These are phyloP conservation scores for Saccharomycopsis fermentans DNA, from an alignment of 805 yeast genomes.

Conservation along the genomic window DNA sequence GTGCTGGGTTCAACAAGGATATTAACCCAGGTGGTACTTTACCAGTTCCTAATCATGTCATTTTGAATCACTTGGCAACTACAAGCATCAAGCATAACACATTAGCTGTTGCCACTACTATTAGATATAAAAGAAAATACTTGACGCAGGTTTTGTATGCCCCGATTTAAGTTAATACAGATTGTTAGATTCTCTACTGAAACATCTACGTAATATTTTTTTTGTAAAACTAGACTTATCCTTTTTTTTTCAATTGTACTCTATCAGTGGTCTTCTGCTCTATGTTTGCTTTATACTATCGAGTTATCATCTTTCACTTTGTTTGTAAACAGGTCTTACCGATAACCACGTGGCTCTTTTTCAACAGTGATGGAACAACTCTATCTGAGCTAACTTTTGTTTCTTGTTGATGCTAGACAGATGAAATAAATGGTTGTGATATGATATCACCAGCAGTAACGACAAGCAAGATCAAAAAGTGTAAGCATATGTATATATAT, in stretches of 20 bases:
- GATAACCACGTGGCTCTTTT: too few species aligned
- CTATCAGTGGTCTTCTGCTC: too few species aligned
- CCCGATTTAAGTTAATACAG: slow-evolving; percentile 35
- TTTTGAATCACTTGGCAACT: slow-evolving; percentile 88
- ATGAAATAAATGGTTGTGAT: neutral
- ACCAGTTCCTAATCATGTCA: slow-evolving; percentile 88
- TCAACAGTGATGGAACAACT: neutral
- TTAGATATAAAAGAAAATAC: slow-evolving; percentile 78
- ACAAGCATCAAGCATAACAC: slow-evolving; percentile 91
- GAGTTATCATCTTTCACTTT: too few species aligned
- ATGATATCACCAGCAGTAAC: too few species aligned
- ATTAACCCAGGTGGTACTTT: slow-evolving; percentile 18
- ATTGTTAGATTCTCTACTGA: too few species aligned
- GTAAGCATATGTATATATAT: too few species aligned
- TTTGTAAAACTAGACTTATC: too few species aligned
- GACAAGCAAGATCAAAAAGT: neutral
- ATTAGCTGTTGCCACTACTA: slow-evolving; percentile 84
- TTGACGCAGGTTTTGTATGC: slow-evolving; percentile 89
- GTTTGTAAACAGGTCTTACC: too few species aligned
- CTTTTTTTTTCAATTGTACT: too few species aligned
- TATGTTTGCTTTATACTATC: too few species aligned
- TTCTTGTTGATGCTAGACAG: neutral
- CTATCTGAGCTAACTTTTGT: neutral
- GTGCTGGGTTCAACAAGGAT: slow-evolving; percentile 17
- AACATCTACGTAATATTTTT: too few species aligned